These are phyloP conservation scores for Tribonema minus DNA, from an alignment of 108 stramenopile species.

Conservation along the genomic window DNA sequence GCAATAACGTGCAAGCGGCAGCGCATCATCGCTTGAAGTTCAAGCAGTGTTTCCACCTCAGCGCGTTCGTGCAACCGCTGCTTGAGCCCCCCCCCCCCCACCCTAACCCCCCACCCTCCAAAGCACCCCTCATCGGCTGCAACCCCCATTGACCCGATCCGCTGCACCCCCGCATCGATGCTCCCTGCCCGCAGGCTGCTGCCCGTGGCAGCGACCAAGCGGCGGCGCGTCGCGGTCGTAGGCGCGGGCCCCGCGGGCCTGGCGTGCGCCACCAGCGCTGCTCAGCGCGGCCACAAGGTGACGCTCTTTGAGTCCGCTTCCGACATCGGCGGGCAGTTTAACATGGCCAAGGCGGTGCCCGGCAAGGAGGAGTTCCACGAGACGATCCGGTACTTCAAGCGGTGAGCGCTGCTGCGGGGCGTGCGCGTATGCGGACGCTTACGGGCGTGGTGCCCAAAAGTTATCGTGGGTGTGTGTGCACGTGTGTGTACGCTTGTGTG, in stretches of 20 bases:
- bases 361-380: constrained; percentile 98
- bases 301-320: constrained; percentile 75
- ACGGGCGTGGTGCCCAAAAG: background rate
- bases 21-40: too few species aligned
- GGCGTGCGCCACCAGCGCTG: constrained; percentile 74
- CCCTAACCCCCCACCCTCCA: too few species aligned
- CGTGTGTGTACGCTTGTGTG: constrained; percentile 75
- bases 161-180: too few species aligned
- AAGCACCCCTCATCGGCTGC: too few species aligned
- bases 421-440: constrained; percentile 47
- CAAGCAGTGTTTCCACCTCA: too few species aligned
- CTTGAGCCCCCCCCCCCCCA: constrained; percentile 36
- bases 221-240: constrained; percentile 75
- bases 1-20: too few species aligned
- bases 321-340: constrained; percentile 85
- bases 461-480: background rate
- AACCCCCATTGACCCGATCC: too few species aligned
- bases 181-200: background rate
- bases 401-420: background rate
- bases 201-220: constrained; percentile 1
- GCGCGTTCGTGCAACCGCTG: too few species aligned
- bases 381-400: constrained; percentile 83
- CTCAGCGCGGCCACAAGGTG: constrained; percentile 78
- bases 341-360: constrained; percentile 90
- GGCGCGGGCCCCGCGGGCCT: constrained; percentile 96